Base-by-base conservation (phyloP, 2,329 filamentous ascomycete genomes). In the Aureobasidium subglaciale region DNA sequence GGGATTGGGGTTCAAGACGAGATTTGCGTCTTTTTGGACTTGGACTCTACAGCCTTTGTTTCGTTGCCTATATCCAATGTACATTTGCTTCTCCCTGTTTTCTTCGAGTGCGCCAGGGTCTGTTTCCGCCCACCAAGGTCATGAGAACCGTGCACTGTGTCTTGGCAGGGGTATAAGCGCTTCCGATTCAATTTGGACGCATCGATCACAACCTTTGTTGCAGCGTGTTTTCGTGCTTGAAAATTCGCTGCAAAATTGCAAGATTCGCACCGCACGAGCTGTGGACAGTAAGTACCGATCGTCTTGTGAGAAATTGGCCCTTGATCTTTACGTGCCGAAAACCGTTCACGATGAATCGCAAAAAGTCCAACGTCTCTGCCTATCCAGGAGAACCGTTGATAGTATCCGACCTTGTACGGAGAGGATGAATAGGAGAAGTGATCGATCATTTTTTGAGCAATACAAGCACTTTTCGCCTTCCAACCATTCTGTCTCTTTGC, bases 311-410 rank as follows among this genome's bases (percentile, higher is more conserved):
- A n/a, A 24, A 8, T 27, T 20, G 13, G 15, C 13, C 5, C 5
- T 5, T 18, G 5, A n/a, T 2, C 10, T 6, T 24, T 2, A 18
- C 16, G 29, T 35, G 27, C 27, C 43, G 30, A 24, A 20, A 46
- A 46, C 30, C 6, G 29, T 48, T 24, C 27, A 11, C 32, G 42
- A 46, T 43, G 41, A 25, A 18, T 15, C 5, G 27, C 42, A 45
- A 24, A n/a, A 16, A 34, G 6, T 35, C 15, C 27, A 53, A 32
- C 48, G 48, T 41, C 16, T 13, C 24, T n/a, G 22, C 40, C 40
- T 43, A 43, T 53, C 34, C 35, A 53, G 48, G 48, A 53, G 48
- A 53, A 37, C 48, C 48, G 48, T 53, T 50, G 48, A 24, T n/a
- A 18, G 30, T 16, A 30, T n/a, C n/a, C n/a, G 9, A 38, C 32